Evolutionary conservation across 2,329 filamentous ascomycete species (phyloP), one percentile per base, ranked within the genome.

Genomic region (Magnaporthiopsis rhizophila): DNA sequence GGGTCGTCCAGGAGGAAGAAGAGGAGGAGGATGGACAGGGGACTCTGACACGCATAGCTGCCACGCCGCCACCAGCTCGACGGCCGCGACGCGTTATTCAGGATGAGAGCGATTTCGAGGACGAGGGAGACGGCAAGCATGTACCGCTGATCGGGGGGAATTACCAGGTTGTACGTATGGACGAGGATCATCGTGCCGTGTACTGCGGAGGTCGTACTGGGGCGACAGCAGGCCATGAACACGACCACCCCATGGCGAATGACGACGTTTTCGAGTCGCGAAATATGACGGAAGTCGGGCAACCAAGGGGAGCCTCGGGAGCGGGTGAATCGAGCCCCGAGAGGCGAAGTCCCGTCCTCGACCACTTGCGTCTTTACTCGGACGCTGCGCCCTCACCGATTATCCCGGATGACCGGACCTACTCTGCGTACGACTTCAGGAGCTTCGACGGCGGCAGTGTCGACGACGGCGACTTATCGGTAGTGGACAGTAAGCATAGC

Each of bases 321-420:
- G 36, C 26, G 7, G 13, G 36, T 13, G 26, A 28, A 12, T 4
- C 60, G 60, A 50, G 4, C 63, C 21, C 24, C 13, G 38, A 21
- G 15, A 15, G 11, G 13, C 50, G 57, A 30, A 36, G 30, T 15
- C 59, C 45, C 3, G 60, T 30, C 15, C 38, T 62, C 24, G 64
- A 62, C 18, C 59, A 53, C 28, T 24, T 59, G 9, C 57, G 57
- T 5, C 26, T 59, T 18, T 56, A 59, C 60, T 64, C 65, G 8
- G 67, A 68, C 15, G 53, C 62, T 0, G 45, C 62, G 1, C 67
- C 65, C 26, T 50, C 15, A n/a, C 45, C 45, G 0, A 30, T 24
- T 7, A 32, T 50, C n/a, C 61, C 61, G 21, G 11, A n/a, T 11
- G 61, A 58, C 9, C 61, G 61, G 7, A 50, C 50, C 2, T 18